Evolutionary conservation across 148 eudicot species (phyloP).

Genomic region (Vaccinium darrowii): DNA sequence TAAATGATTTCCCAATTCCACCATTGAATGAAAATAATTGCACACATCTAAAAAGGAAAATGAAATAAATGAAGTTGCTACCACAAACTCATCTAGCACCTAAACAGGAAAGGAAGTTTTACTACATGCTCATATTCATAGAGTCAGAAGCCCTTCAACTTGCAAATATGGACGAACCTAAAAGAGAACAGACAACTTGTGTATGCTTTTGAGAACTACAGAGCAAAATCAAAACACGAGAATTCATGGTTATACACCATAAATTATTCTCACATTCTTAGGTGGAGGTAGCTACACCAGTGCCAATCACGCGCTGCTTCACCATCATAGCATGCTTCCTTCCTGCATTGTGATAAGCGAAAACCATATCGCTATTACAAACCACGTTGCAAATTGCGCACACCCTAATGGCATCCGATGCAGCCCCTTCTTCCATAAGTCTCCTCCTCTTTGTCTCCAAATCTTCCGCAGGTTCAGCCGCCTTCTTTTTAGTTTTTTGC

Average conservation of each 20-base stretch:
- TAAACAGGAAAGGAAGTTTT: neutral
- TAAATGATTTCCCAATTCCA: neutral
- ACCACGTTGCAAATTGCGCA: conserved; percentile 52
- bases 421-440: conserved; percentile 43
- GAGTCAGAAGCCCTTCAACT: neutral
- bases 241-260: neutral
- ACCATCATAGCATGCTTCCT: conserved; percentile 49
- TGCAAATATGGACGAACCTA: neutral
- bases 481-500: conserved; percentile 26
- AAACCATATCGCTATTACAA: conserved; percentile 56
- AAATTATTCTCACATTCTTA: neutral
- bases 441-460: conserved; percentile 46
- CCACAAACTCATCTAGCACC: neutral
- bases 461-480: conserved; percentile 26
- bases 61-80: neutral
- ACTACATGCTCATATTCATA: neutral
- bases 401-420: conserved; percentile 29
- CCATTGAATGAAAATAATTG: neutral
- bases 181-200: neutral
- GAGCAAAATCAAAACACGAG: neutral
- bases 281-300: neutral
- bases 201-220: neutral
- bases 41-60: neutral
- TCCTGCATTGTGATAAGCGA: conserved; percentile 43
- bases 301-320: conserved; percentile 19